Evolutionary conservation across 345 rosid species (phyloP).

Genomic region (Laguncularia racemosa): DNA sequence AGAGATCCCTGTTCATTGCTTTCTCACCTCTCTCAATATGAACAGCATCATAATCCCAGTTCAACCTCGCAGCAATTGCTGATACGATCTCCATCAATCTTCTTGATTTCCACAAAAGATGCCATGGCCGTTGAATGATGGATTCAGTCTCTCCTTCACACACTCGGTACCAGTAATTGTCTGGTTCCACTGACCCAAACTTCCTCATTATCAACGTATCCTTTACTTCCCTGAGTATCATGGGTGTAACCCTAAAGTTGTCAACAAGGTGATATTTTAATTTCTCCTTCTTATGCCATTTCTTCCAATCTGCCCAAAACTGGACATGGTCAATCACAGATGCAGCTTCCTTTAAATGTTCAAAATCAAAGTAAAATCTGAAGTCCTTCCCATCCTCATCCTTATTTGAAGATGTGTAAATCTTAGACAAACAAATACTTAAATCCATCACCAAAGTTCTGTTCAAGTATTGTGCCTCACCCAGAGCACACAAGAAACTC

Average conservation of each 20-base stretch:
- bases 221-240: slow-evolving; percentile 59
- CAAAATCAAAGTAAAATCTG: slow-evolving; percentile 88
- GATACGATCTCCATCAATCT: slow-evolving; percentile 88
- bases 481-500: slow-evolving; percentile 94
- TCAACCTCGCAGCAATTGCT: slow-evolving; percentile 57
- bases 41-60: slow-evolving; percentile 87
- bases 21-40: slow-evolving; percentile 87
- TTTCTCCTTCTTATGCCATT: slow-evolving; percentile 55
- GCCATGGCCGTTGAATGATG: slow-evolving; percentile 76
- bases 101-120: slow-evolving; percentile 82
- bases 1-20: slow-evolving; percentile 64
- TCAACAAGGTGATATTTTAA: slow-evolving; percentile 61
- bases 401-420: slow-evolving; percentile 61
- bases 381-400: slow-evolving; percentile 95
- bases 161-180: slow-evolving; percentile 95
- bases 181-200: slow-evolving; percentile 85
- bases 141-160: slow-evolving; percentile 91
- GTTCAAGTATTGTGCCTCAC: slow-evolving; percentile 92
- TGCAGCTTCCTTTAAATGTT: slow-evolving; percentile 82
- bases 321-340: slow-evolving; percentile 81
- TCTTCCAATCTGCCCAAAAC: slow-evolving; percentile 81
- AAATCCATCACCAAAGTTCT: slow-evolving; percentile 87
- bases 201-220: slow-evolving; percentile 85
- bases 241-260: slow-evolving; percentile 58
- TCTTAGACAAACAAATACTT: slow-evolving; percentile 66